These are phyloP conservation scores for Blastocystis sp. DNA, from an alignment of 352 stramenopile genomes.

Conservation along the genomic window DNA sequence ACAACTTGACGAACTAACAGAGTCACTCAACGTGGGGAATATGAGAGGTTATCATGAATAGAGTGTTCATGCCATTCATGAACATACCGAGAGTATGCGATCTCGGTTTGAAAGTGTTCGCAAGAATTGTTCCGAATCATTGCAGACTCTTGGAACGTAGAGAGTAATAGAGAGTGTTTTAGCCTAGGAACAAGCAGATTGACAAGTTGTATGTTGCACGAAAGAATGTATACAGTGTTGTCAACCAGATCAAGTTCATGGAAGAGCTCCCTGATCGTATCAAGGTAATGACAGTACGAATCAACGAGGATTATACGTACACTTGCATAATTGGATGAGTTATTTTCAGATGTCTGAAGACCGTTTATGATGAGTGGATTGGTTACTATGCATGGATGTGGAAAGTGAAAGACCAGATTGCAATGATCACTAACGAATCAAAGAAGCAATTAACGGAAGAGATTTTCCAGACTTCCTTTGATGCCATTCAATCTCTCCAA, in stretches of 20 bases:
- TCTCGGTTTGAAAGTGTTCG: not conserved
- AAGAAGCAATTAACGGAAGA: not conserved
- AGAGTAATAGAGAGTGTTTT: not conserved
- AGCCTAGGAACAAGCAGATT: conserved; percentile 13
- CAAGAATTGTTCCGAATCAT: not conserved
- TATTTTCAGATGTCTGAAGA: not conserved
- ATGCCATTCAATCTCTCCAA: not conserved
- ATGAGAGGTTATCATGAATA: not conserved
- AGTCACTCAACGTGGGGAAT: not conserved
- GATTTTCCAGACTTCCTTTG: not conserved
- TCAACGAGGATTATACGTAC: conserved; percentile 31
- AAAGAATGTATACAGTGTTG: not conserved
- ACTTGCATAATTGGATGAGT: not conserved
- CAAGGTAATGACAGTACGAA: not conserved
- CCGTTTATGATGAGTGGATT: conserved; percentile 45
- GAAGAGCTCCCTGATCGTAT: not conserved
- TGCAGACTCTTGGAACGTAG: conserved; percentile 8
- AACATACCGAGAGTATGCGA: not conserved
- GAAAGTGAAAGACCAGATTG: conserved; percentile 23
- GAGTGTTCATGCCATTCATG: not conserved
- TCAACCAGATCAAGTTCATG: conserved; percentile 26
- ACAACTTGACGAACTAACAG: conserved; percentile 21
- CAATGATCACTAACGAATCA: not conserved
- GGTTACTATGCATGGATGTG: conserved; percentile 46
- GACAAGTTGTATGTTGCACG: conserved; percentile 47